phyloP scores from a whole-genome alignment of 176 grass and related monocot species.

The Phyllostachys edulis region DNA sequence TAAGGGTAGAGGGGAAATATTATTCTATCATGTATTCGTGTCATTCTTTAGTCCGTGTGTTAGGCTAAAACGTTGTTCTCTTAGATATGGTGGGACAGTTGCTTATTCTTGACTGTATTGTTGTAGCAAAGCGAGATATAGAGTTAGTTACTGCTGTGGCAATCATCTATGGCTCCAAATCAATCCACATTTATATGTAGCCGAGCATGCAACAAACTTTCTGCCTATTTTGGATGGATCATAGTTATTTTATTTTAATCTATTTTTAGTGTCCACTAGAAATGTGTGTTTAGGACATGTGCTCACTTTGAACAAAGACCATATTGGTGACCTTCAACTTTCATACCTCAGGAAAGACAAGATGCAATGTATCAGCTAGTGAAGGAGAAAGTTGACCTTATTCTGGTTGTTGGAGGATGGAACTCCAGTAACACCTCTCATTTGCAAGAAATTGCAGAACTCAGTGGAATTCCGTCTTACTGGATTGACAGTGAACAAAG shows the following conservation, averaged over 20 bases:
- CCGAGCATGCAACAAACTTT: not conserved
- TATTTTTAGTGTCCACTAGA: not conserved
- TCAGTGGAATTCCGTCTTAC: slow-evolving; percentile 80
- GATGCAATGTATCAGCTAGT: slow-evolving; percentile 92
- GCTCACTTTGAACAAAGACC: not conserved
- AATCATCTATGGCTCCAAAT: not conserved
- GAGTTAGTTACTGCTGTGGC: not conserved
- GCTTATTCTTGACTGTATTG: not conserved
- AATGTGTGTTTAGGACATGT: not conserved
- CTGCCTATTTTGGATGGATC: not conserved
- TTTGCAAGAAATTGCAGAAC: slow-evolving; percentile 97
- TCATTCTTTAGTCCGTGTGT: not conserved
- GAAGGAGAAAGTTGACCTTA: slow-evolving; percentile 94
- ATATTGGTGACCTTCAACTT: not conserved
- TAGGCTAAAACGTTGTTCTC: not conserved
- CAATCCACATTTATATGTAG: not conserved
- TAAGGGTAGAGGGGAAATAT: not conserved
- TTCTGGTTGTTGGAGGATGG: slow-evolving; percentile 97
- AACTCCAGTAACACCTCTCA: slow-evolving; percentile 99
- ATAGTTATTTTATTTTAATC: not conserved
- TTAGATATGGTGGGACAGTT: not conserved
- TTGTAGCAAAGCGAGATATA: not conserved
- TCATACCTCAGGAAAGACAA: slow-evolving; percentile 82
- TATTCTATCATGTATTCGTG: not conserved
- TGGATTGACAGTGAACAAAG: slow-evolving; percentile 91